Percentiles rank a stretch among this genome's conserved stretches.
Conservation (phyloP, 345 rosid species). For the Erodium maritimum region DNA sequence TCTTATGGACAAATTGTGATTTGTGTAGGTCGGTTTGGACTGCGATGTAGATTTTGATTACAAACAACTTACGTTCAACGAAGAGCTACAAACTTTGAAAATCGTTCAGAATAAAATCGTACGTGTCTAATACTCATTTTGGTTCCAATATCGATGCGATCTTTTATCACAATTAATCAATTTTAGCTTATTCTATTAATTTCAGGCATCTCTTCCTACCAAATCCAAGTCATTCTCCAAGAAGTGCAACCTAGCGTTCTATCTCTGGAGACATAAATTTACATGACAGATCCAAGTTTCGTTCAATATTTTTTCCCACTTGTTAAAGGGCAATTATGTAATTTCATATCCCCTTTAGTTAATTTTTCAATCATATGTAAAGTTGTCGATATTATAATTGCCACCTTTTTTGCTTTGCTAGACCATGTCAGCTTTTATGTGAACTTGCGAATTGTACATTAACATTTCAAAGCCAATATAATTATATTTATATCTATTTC, state of each 20-base stretch:
- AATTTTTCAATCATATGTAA: no score
- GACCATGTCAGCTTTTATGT: no score
- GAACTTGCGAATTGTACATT: no score
- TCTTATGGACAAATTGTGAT: not conserved
- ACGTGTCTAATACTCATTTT: constrained; percentile 6
- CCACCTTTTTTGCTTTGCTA: no score
- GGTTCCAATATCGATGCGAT: not conserved
- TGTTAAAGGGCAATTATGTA: no score
- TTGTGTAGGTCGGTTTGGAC: constrained; percentile 18
- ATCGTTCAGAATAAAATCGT: constrained; percentile 14
- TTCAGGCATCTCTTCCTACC: constrained; percentile 9
- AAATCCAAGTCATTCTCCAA: constrained; percentile 13
- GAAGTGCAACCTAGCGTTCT: constrained; percentile 20
- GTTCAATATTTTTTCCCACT: no score
- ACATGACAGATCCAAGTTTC: not conserved
- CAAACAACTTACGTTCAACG: constrained; percentile 12
- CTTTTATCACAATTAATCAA: not conserved
- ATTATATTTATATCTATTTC: no score
- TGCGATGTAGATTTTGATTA: constrained; percentile 14
- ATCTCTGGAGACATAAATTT: constrained; percentile 3
- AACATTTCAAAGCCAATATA: no score
- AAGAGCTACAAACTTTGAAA: constrained; percentile 6
- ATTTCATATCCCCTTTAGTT: no score
- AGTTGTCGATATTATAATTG: no score
- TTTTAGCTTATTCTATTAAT: not conserved